A percentile compares a stretch with the other conserved stretches of the same genome.
These are phyloP conservation scores for Leccinum angustisporum DNA, from an alignment of 1,284 basidiomycete genomes.

Conservation along the genomic window DNA sequence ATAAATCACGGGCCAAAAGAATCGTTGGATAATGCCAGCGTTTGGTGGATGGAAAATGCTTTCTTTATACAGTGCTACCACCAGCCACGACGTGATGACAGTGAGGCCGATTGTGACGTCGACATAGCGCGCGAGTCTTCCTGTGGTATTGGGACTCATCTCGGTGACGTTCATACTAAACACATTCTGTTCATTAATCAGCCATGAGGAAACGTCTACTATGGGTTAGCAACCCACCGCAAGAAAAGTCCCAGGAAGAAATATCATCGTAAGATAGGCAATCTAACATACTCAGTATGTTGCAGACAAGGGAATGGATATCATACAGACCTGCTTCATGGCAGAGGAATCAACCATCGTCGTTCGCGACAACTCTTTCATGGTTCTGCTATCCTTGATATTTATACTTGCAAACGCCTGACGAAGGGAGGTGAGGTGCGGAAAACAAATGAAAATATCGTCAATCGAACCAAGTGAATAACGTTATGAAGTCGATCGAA, in stretches of 20 bases:
- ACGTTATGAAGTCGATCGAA: constrained; percentile 51
- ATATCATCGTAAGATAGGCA: constrained; percentile 34
- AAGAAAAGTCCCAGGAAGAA: constrained; percentile 32
- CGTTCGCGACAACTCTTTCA: constrained; percentile 45
- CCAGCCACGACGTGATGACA: constrained; percentile 48
- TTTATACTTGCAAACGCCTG: constrained; percentile 52
- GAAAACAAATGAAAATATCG: background rate
- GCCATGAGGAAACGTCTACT: background rate
- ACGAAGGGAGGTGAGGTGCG: background rate
- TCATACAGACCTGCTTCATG: constrained; percentile 44
- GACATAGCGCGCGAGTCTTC: constrained; percentile 42
- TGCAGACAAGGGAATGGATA: background rate
- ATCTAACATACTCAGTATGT: constrained; percentile 23
- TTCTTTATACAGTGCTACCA: constrained; percentile 31
- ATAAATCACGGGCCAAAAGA: constrained; percentile 22
- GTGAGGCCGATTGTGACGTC: constrained; percentile 47
- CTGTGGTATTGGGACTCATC: constrained; percentile 33
- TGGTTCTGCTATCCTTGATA: constrained; percentile 46
- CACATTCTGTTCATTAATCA: constrained; percentile 25
- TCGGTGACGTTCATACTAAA: constrained; percentile 43
- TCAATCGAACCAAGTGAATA: constrained; percentile 40
- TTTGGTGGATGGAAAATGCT: constrained; percentile 23
- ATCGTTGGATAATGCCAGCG: constrained; percentile 1
- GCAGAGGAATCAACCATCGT: constrained; percentile 48
- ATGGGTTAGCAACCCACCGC: constrained; percentile 36